Percentiles rank a stretch among this genome's conserved stretches.
Conservation (phyloP, 2,329 filamentous ascomycete genomes). For the Ophiostoma ips region DNA sequence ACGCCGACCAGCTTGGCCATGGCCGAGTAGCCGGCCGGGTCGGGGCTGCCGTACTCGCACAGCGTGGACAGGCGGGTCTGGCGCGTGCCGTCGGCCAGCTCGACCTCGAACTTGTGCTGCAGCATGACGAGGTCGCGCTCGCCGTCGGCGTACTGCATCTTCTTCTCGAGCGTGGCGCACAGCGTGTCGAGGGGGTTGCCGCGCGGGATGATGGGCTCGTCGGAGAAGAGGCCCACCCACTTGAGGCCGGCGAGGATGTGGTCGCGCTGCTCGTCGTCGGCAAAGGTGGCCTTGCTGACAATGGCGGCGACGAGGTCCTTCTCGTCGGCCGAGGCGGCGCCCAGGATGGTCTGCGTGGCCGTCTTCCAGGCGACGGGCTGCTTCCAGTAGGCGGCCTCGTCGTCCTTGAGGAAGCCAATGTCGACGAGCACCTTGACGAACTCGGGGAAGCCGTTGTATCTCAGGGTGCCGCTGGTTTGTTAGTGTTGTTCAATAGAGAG, state of each 20-base stretch:
- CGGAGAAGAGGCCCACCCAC: constrained; percentile 55
- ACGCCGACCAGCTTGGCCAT: constrained; percentile 73
- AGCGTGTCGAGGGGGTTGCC: constrained; percentile 83
- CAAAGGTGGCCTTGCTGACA: constrained; percentile 60
- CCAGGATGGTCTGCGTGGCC: constrained; percentile 64
- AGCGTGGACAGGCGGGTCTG: constrained; percentile 73
- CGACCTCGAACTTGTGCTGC: constrained; percentile 73
- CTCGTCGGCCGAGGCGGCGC: constrained; percentile 50
- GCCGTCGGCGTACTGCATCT: constrained; percentile 73
- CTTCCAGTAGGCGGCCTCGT: constrained; percentile 50
- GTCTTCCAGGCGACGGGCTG: constrained; percentile 67
- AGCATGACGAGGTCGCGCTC: constrained; percentile 78
- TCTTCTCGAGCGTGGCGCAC: constrained; percentile 75
- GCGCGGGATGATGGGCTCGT: constrained; percentile 52
- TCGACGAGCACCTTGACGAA: constrained; percentile 81
- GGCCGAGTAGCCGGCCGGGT: constrained; percentile 54
- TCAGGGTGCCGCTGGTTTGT: constrained; percentile 45
- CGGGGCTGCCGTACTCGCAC: constrained; percentile 52
- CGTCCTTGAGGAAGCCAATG: constrained; percentile 74
- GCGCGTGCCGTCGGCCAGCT: constrained; percentile 63
- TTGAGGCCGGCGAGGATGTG: constrained; percentile 49
- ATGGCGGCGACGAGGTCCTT: constrained; percentile 62
- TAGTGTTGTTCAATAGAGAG: background rate
- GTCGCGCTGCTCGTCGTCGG: constrained; percentile 51
- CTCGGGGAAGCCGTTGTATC: constrained; percentile 82